Conservation (phyloP, 2,329 filamentous ascomycete species). For the Colletotrichum camelliae region DNA sequence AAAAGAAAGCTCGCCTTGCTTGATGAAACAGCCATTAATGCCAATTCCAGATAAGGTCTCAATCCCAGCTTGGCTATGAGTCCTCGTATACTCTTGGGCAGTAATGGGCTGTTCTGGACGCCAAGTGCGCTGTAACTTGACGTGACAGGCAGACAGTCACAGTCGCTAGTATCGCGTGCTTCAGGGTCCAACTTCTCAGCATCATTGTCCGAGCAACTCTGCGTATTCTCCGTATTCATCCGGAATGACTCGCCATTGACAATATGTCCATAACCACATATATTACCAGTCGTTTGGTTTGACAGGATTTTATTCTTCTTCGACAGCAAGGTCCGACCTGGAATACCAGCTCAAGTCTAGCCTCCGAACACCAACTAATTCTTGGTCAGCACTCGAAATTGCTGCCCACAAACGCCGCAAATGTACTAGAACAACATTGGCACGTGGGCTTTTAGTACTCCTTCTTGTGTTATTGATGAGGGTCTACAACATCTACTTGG, state of each 20-base stretch:
- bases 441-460: rapidly evolving
- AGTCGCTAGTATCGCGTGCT: not conserved
- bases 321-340: not conserved
- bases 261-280: not conserved
- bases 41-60: not conserved
- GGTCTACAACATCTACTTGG: not conserved
- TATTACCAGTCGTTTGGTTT: not conserved
- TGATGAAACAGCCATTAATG: not conserved
- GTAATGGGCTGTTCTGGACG: not conserved
- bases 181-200: not conserved
- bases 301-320: not conserved
- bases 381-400: rapidly evolving
- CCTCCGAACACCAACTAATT: not conserved
- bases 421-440: not conserved
- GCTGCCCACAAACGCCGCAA: not conserved
- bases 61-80: not conserved
- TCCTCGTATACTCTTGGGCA: not conserved
- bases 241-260: not conserved
- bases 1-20: not conserved
- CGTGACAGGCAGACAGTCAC: not conserved
- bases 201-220: not conserved
- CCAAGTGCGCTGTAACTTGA: not conserved
- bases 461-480: not conserved
- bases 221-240: not conserved
- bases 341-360: not conserved